Conservation (phyloP, 495 filamentous ascomycete species). For the Neurospora sp. region DNA sequence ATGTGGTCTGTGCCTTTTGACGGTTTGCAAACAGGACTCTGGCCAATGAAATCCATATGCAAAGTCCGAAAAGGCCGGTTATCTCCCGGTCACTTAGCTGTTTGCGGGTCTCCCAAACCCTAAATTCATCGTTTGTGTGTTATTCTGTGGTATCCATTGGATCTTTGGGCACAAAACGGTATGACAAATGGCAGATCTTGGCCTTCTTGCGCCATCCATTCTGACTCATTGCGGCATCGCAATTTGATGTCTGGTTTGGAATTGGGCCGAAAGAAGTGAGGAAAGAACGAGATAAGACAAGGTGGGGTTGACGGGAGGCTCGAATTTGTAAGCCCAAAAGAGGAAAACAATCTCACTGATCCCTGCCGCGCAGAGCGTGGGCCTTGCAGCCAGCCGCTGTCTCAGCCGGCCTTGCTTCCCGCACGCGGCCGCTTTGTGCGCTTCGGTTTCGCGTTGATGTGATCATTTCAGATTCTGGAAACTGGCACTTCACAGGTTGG, state of each 20-base stretch:
- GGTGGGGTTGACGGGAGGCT: neutral
- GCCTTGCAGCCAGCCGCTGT: neutral
- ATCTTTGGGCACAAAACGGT: neutral
- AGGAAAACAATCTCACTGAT: neutral
- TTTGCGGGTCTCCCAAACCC: neutral
- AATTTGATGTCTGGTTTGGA: neutral
- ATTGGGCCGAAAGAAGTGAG: neutral
- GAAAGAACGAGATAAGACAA: neutral
- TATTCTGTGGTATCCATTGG: neutral
- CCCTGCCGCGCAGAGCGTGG: neutral
- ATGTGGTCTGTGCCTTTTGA: neutral
- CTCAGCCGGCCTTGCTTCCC: neutral
- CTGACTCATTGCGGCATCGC: neutral
- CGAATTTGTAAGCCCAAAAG: neutral
- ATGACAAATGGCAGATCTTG: neutral
- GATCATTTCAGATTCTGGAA: no score
- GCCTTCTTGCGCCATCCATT: neutral
- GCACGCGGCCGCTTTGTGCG: neutral
- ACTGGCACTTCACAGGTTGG: no score
- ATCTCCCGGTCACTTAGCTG: neutral
- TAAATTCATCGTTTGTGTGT: neutral
- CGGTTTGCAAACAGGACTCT: neutral
- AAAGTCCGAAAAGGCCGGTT: neutral
- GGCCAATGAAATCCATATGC: neutral
- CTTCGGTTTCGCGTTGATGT: neutral